A percentile compares a stretch with the other conserved stretches of the same genome.
Conservation (phyloP, 352 stramenopile genomes). For the Discostella stelligera region DNA sequence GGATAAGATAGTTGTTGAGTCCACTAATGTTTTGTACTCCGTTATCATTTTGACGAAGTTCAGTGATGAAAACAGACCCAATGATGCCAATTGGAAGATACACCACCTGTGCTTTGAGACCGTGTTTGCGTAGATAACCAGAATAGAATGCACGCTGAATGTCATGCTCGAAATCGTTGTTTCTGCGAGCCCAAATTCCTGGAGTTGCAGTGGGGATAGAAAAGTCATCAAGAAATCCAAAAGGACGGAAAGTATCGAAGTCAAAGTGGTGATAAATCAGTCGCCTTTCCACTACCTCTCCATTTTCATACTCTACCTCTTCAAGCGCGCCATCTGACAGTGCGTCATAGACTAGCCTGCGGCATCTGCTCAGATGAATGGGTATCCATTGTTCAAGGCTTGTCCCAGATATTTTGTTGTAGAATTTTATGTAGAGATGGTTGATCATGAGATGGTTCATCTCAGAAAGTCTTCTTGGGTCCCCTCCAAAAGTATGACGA, state of each 20-base stretch:
- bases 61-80: no score
- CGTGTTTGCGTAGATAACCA: constrained; percentile 16
- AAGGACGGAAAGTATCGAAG: constrained; percentile 32
- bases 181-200: constrained; percentile 2
- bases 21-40: no score
- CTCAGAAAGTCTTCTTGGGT: constrained; percentile 24
- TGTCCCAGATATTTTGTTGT: constrained; percentile 43
- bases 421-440: constrained; percentile 9
- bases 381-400: constrained; percentile 34
- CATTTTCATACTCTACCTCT: constrained; percentile 22
- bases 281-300: constrained; percentile 13
- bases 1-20: neutral
- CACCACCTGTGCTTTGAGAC: constrained; percentile 23
- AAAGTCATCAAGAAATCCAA: constrained; percentile 38
- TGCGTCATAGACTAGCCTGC: constrained; percentile 17
- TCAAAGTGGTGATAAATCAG: constrained; percentile 24
- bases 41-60: no score
- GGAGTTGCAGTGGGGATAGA: constrained; percentile 11
- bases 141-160: constrained; percentile 21
- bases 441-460: constrained; percentile 32
- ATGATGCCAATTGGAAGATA: constrained; percentile 11
- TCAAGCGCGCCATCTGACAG: constrained; percentile 11
- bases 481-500: constrained; percentile 16
- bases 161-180: neutral
- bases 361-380: constrained; percentile 12